Base-by-base conservation (phyloP, 139 green algal species). In the Desmodesmus armatus region DNA sequence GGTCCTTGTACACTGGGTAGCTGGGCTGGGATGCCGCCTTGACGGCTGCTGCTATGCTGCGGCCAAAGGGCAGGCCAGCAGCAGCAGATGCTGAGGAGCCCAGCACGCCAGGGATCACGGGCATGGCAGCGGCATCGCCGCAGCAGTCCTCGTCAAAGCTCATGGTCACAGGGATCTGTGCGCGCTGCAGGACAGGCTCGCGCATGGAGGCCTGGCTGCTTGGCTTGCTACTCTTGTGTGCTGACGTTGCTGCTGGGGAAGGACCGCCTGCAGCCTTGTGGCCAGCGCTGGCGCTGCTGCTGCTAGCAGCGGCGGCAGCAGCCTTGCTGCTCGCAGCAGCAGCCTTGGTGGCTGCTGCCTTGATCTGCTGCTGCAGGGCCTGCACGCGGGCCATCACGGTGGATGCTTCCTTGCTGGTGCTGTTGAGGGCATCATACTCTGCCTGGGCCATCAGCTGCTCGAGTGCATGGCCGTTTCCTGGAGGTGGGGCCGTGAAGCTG, bases 1-100 rank as follows among this genome's bases (percentile, higher is more conserved):
- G 82, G 13, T 90, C 87, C 31, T 35, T 47, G 78, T 80, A 80
- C n/a, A 49, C 58, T 23, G 81, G 81, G 69, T 82, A 74, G n/a
- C 37, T 39, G 25, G 81, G 43, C 41, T 62, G 60, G 40, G 70
- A 33, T 29, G 70, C 40, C 6, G 23, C 23, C 67, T 44, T 47
- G 11, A 51, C 23, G 15, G 35, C 67, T 29, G 76, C 58, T 67
- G 49, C 41, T 13, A 25, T 35, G 47, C 55, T 43, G 23, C 27
- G 11, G 35, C 21, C 13, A 6, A 19, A 9, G 41, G 27, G 49
- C 19, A 39, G 6, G 13, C 15, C 11, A 29, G 21, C 55, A 7
- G 35, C 58, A 23, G 35, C 58, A 53, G 29, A 39, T 7, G 17
- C 66, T 7, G 2, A 25, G 31, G 41, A 65, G 11, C 27, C 67